Evolutionary conservation across 345 rosid genomes (phyloP), one percentile per base, ranked within the genome.

Genomic region (Brassica rapa): DNA sequence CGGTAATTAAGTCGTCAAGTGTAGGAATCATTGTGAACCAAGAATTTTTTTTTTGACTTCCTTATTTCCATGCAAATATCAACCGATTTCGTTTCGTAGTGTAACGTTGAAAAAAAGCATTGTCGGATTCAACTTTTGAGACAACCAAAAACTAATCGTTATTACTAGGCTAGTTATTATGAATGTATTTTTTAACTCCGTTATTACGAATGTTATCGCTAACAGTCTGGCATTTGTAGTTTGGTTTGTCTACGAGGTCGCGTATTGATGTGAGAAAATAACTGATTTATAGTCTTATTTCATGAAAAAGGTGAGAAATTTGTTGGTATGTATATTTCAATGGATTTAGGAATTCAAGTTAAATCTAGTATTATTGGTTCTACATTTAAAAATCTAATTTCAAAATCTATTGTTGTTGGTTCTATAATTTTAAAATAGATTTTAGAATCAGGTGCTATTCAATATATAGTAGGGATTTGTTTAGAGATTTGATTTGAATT

Each of bases 1-100:
- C 30, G 25, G 3, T 4, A 25, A 25, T 25, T 25, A 75, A 67
- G 73, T 75, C 73, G 27, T 3, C 66, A 66, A 37, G 57, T 6
- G 30, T 65, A 24, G 23, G 57, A 37, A 66, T 49, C n/a, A 14
- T 75, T 67, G 32, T 30, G 71, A 11, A 51, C 37, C 29, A 23
- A n/a, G 32, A 66, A 1, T 16, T 37, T 4, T 6, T 2, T 27
- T 27, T 75, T 41, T 51, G 43, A 14, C 46, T 27, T 46, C 60
- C 25, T 16, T 1, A 56, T 56, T 56, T 56, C 62, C 62, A 56
- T 6, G 39, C 39, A 33, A 33, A 33, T 6, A 8, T 56, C 12
- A 56, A 56, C 14, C 14, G 11, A 1, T 1, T 56, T 15, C 24
- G 60, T 56, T 49, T 49, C 14, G 62, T 56, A 23, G 27, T 56